phyloP scores from a whole-genome alignment of 2,329 filamentous ascomycete species.

The Neonectria neomacrospora region DNA sequence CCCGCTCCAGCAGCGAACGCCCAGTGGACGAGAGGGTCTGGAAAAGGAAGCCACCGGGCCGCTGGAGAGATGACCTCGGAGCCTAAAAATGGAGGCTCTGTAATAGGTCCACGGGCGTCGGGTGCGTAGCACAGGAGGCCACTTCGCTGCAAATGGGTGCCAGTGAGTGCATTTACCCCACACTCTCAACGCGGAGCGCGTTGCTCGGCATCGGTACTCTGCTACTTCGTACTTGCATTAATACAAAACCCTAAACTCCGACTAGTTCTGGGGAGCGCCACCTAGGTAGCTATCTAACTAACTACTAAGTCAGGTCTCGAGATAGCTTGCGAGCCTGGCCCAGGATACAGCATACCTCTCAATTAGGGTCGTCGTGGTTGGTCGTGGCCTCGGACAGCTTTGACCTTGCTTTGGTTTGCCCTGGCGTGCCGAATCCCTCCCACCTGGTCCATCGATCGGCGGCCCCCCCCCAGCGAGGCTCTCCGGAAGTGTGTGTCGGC shows the following conservation, averaged over 20 bases:
- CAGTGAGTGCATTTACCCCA: slow-evolving; percentile 6
- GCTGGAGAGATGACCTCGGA: slow-evolving; percentile 13
- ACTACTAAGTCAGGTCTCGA: too few species aligned
- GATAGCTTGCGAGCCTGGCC: background rate
- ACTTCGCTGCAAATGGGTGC: background rate
- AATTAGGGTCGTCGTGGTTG: background rate
- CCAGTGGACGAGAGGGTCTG: slow-evolving; percentile 4
- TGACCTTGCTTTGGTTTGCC: background rate
- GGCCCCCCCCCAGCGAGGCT: background rate
- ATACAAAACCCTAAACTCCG: slow-evolving; percentile 12
- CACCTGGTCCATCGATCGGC: background rate
- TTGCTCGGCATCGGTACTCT: background rate
- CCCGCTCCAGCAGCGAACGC: slow-evolving; percentile 11
- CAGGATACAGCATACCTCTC: background rate
- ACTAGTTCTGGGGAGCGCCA: background rate
- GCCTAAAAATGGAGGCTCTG: slow-evolving; percentile 6
- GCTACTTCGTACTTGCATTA: background rate
- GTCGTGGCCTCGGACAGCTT: background rate
- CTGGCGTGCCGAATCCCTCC: background rate
- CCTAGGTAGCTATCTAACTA: too few species aligned
- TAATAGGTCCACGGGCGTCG: slow-evolving; percentile 11
- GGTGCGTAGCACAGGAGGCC: background rate
- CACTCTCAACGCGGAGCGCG: slow-evolving; percentile 3
- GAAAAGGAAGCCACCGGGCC: background rate
- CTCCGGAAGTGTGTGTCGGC: background rate